Evolutionary conservation across 2,329 filamentous ascomycete species (phyloP), one percentile per base, ranked within the genome.

Genomic region (Colletotrichum sp.): DNA sequence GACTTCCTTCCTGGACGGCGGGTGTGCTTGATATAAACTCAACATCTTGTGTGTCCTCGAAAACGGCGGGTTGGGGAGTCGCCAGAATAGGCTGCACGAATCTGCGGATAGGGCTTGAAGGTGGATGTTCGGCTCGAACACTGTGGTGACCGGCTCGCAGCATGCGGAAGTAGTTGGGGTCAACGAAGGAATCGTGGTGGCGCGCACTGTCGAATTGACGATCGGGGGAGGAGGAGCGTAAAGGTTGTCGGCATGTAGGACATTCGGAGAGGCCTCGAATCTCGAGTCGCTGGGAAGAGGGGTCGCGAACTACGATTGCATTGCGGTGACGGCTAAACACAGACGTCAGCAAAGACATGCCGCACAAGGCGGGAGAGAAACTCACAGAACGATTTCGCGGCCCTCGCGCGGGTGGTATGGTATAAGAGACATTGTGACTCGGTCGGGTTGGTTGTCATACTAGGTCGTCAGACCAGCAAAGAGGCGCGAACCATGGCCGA

Each of bases 111-210:
- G 90, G 90, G 75, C 88, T 91, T 13, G 89, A 85, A 1, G 89
- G 87, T 19, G 84, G 82, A 78, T 82, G 87, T 80, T 84, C 86
- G 78, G 82, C 84, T 76, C 80, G 87, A 82, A 84, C 88, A 84
- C 84, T 87, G 84, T 82, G 71, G 78, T 87, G 82, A 83, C 87
- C 84, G 80, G 89, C 84, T 84, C 92, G 94, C 55, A 99, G 92
- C 94, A 98, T 96, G 81, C 95, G 95, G 85, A 99, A 99, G 87
- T 99, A 99, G 68, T 96, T 92, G 4, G 96, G 96, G 81, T 96
- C 94, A 79, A 98, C 94, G 82, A 96, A 98, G 72, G 93, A 91
- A 65, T 94, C 90, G 79, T 84, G 84, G 39, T 86, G 85, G 67
- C 84, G 81, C 36, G 85, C 80, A 57, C 81, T 84, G 70, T 90